A percentile compares a stretch with the other conserved stretches of the same genome.
Evolutionary conservation across 2,329 filamentous ascomycete genomes (phyloP).

Genomic region (Keithomyces neogunnii): DNA sequence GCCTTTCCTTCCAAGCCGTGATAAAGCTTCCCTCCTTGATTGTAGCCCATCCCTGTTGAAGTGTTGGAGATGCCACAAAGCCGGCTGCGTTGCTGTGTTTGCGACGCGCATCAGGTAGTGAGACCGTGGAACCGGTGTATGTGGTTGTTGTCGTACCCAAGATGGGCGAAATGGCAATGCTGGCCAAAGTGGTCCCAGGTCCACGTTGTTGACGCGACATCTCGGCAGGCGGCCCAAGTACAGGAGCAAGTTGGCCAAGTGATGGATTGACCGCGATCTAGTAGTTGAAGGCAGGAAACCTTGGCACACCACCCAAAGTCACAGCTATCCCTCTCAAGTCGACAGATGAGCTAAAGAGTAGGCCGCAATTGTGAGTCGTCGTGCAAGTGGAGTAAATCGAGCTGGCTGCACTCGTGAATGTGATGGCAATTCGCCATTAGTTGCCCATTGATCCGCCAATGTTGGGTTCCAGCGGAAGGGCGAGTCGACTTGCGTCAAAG

Average conservation of each 20-base stretch:
- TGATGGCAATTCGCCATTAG: neutral
- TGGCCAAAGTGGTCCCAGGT: neutral
- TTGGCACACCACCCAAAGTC: neutral
- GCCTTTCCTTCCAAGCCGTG: constrained; percentile 80
- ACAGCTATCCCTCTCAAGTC: too few relatives aligned
- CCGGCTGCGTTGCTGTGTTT: neutral
- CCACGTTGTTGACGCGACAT: neutral
- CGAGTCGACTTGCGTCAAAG: too few relatives aligned
- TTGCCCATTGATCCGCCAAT: too few relatives aligned
- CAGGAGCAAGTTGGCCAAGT: neutral
- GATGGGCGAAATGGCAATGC: neutral
- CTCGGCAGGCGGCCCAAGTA: neutral
- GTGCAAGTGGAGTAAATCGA: neutral
- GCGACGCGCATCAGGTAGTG: neutral
- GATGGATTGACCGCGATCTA: neutral
- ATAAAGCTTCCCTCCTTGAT: constrained; percentile 86
- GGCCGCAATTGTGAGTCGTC: neutral
- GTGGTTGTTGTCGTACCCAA: neutral
- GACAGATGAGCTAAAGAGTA: too few relatives aligned
- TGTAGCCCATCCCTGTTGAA: constrained; percentile 63
- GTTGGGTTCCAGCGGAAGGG: too few relatives aligned
- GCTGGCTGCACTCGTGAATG: neutral
- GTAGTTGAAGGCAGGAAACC: neutral
- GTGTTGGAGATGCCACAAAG: neutral
- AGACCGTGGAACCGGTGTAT: neutral